A percentile compares a stretch with the other conserved stretches of the same genome.
Conservation (phyloP, 2,329 filamentous ascomycete species). For the Verticillium nubilum region DNA sequence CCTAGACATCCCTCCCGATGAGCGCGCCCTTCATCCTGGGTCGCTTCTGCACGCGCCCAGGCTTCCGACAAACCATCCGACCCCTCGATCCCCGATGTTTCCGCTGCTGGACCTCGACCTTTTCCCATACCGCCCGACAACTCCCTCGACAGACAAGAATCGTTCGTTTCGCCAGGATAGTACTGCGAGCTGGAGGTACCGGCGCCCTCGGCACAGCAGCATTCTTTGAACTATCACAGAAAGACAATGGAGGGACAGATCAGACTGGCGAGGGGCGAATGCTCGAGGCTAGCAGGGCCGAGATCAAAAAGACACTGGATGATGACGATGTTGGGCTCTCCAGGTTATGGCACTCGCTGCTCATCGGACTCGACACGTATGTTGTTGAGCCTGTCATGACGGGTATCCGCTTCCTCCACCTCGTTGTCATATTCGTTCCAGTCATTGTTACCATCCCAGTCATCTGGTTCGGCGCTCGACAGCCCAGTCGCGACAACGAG, state of each 20-base stretch:
- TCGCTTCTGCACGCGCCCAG: conserved; percentile 37
- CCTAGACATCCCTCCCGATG: conserved; percentile 27
- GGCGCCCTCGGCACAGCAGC: conserved; percentile 45
- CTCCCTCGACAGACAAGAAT: neutral
- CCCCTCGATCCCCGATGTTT: neutral
- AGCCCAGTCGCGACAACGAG: conserved; percentile 64
- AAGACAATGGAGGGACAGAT: conserved; percentile 40
- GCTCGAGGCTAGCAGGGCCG: conserved; percentile 74
- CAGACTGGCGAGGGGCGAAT: conserved; percentile 79
- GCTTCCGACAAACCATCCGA: conserved; percentile 19
- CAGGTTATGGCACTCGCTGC: conserved; percentile 51
- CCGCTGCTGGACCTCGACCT: conserved; percentile 1
- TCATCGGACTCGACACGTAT: conserved; percentile 65
- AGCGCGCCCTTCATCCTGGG: conserved; percentile 35
- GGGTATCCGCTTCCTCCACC: conserved; percentile 78
- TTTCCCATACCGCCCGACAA: neutral
- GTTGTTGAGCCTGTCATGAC: conserved; percentile 86
- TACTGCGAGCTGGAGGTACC: conserved; percentile 33
- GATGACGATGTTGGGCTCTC: conserved; percentile 55
- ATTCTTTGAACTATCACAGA: conserved; percentile 53
- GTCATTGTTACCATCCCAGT: conserved; percentile 75
- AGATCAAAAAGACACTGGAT: conserved; percentile 66
- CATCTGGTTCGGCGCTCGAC: conserved; percentile 70
- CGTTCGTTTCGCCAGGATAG: conserved; percentile 16
- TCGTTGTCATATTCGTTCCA: conserved; percentile 85